Conservation (phyloP, 2,329 filamentous ascomycete genomes). For the Aspergillus unguis region DNA sequence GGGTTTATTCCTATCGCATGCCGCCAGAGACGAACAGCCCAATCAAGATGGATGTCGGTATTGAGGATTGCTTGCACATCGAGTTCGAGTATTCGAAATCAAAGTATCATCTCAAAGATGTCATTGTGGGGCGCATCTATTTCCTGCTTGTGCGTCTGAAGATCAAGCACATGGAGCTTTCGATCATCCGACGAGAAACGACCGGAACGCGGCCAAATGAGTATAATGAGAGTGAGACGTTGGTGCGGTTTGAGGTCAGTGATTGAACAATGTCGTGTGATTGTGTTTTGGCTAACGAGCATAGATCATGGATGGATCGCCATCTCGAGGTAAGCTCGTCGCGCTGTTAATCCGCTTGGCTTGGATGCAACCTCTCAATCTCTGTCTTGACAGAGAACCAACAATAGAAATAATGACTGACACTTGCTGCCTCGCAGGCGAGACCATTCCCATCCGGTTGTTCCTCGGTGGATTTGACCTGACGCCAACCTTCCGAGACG, state of each 20-base stretch:
- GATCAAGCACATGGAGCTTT: constrained; percentile 99
- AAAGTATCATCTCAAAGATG: constrained; percentile 98
- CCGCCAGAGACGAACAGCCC: constrained; percentile 96
- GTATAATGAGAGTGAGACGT: constrained; percentile 98
- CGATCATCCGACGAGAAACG: constrained; percentile 94
- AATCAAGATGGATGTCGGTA: constrained; percentile 99
- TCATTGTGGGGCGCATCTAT: constrained; percentile 98
- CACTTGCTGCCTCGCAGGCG: constrained; percentile 48
- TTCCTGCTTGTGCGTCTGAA: constrained; percentile 95
- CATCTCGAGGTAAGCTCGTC: constrained; percentile 71
- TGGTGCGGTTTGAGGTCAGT: constrained; percentile 87
- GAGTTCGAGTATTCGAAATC: constrained; percentile 99
- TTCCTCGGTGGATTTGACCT: constrained; percentile 97
- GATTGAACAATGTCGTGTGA: constrained; percentile 11
- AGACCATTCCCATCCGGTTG: constrained; percentile 92
- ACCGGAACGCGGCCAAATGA: constrained; percentile 96
- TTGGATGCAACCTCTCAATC: not conserved
- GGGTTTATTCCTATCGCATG: constrained; percentile 98
- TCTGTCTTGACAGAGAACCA: not conserved
- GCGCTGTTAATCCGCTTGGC: not conserved
- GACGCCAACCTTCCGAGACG: constrained; percentile 96
- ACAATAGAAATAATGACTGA: not conserved
- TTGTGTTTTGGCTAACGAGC: constrained; percentile 14
- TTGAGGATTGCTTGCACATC: constrained; percentile 98
- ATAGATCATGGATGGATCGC: constrained; percentile 98